These are phyloP conservation scores for Scytalidium lignicola DNA, from an alignment of 2,329 filamentous ascomycete species.

Conservation along the genomic window DNA sequence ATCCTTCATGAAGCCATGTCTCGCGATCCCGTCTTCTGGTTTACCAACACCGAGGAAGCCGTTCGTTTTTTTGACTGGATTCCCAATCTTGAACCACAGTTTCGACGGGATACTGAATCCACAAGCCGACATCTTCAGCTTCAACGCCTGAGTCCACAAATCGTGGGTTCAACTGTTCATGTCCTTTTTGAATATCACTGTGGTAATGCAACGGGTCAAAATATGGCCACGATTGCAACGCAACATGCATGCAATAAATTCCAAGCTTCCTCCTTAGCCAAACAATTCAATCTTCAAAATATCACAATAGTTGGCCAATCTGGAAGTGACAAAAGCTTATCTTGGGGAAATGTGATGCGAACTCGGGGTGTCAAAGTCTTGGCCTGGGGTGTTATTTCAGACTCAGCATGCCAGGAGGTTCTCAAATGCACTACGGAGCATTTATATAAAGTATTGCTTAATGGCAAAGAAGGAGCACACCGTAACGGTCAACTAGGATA, in stretches of 20 bases:
- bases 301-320: slow-evolving; percentile 20
- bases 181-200: slow-evolving; percentile 21
- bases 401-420: slow-evolving; percentile 13
- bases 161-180: slow-evolving; percentile 21
- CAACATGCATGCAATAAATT: slow-evolving; percentile 20
- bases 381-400: slow-evolving; percentile 20
- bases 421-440: slow-evolving; percentile 13
- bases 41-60: slow-evolving; percentile 16
- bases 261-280: slow-evolving; percentile 3
- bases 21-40: slow-evolving; percentile 21
- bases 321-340: slow-evolving; percentile 23
- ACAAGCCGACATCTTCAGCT: slow-evolving; percentile 13
- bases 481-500: slow-evolving; percentile 17
- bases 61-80: slow-evolving; percentile 12
- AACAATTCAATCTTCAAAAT: slow-evolving; percentile 8
- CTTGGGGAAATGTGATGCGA: slow-evolving; percentile 18
- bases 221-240: slow-evolving; percentile 27
- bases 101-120: slow-evolving; percentile 5
- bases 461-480: slow-evolving; percentile 12
- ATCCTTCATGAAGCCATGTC: slow-evolving; percentile 19
- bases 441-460: slow-evolving; percentile 8
- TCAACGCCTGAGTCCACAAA: slow-evolving; percentile 12
- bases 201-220: slow-evolving; percentile 26
- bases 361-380: slow-evolving; percentile 23
- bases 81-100: slow-evolving; percentile 3